phyloP scores from a whole-genome alignment of 129 eudicot genomes.

The Kitagawia praeruptora region DNA sequence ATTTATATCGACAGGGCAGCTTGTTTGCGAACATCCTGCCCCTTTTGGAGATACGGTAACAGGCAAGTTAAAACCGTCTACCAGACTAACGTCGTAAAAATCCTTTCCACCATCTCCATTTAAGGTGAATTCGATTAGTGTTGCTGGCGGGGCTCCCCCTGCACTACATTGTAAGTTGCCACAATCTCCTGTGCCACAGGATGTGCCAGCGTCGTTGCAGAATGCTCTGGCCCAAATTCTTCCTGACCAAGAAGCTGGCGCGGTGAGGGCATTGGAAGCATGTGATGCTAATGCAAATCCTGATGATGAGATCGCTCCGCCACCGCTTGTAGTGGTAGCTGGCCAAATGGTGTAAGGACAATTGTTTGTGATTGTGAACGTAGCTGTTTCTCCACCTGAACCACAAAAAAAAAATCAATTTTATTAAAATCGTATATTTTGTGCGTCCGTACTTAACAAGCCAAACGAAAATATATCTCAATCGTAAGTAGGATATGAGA shows the following conservation, averaged over 20 bases:
- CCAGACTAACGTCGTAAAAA: neutral
- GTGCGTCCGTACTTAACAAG: too few relatives aligned
- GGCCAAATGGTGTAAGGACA: conserved; percentile 12
- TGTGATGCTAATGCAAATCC: neutral
- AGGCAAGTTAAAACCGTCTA: conserved; percentile 5
- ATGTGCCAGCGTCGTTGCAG: neutral
- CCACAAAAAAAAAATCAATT: neutral
- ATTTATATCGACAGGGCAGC: conserved; percentile 13
- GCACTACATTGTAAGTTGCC: neutral
- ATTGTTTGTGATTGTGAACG: conserved; percentile 6
- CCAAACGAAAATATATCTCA: too few relatives aligned
- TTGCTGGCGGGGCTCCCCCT: neutral
- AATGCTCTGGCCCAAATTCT: conserved; percentile 7
- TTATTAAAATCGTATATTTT: neutral
- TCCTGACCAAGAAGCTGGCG: neutral
- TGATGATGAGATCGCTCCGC: neutral
- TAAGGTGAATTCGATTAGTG: conserved; percentile 5
- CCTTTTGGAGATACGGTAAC: neutral
- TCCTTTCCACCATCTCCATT: conserved; percentile 4
- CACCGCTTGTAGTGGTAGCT: neutral
- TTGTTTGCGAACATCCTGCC: neutral
- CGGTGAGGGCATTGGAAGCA: neutral
- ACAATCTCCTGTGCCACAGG: neutral
- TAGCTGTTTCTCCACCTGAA: neutral
- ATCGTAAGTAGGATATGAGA: too few relatives aligned